Evolutionary conservation across 2,329 filamentous ascomycete species (phyloP), one percentile per base, ranked within the genome.

Genomic region (Paracamarosporium sp.): DNA sequence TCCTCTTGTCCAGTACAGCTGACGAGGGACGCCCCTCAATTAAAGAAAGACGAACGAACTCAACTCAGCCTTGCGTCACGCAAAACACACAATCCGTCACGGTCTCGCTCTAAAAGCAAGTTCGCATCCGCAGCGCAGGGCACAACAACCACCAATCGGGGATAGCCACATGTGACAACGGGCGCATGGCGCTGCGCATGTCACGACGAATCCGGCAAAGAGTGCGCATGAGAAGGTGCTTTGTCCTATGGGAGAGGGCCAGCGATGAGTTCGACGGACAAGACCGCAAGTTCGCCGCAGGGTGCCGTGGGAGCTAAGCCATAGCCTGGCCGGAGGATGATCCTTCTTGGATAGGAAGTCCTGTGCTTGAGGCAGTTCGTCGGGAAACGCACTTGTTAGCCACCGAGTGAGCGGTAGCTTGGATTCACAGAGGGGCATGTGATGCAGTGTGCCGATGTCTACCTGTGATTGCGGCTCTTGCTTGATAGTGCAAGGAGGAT

Each of bases 51-150:
- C 20, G 2, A 22, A 9, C 5, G 5, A 20, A n/a, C 27, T 30
- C 27, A 22, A 1, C 48, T 41, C 48, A 43, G 48, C 35, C 48
- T 43, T 41, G 31, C 43, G 36, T 51, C 48, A 31, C 33, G 31
- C 31, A 31, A 36, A 17, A 27, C 38, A 20, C 20, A 13, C 46
- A 22, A 25, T 22, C 22, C 28, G 15, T 24, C 12, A 25, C 27
- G 28, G 25, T 13, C n/a, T n/a, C 17, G 27, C 7, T 46, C 43
- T 30, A 46, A 50, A 36, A 36, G 46, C 5, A 50, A 36, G 33
- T 17, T 17, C n/a, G 40, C 40, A 27, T 20, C 3, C 6, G 40
- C 40, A 22, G 7, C 40, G 20, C 22, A 27, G 20, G 22, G n/a
- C 4, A 12, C 9, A 44, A 20, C 5, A 2, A 6, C 17, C 27